A percentile compares a stretch with the other conserved stretches of the same genome.
phyloP scores from a whole-genome alignment of 2,329 filamentous ascomycete genomes.

The Aspergillus texensis region DNA sequence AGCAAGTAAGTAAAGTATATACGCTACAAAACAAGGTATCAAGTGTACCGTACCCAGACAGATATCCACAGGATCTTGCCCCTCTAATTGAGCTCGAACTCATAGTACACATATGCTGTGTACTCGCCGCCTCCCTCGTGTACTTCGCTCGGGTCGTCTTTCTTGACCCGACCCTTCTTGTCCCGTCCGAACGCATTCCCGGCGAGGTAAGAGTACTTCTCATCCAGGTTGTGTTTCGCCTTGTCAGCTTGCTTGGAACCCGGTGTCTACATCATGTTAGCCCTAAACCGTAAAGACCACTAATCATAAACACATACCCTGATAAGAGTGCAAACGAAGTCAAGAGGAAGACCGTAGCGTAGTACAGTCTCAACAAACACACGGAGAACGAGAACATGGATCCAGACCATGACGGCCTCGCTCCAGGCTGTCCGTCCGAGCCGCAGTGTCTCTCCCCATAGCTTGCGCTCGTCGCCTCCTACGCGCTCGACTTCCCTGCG shows the following conservation, averaged over 20 bases:
- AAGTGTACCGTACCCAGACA: slow-evolving; percentile 4
- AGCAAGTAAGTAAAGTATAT: slow-evolving; percentile 14
- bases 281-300: background rate
- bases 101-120: slow-evolving; percentile 95
- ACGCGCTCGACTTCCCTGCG: slow-evolving; percentile 81
- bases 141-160: slow-evolving; percentile 90
- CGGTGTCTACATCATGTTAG: slow-evolving; percentile 63
- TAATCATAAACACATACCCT: slow-evolving; percentile 62
- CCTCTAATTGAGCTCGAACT: slow-evolving; percentile 73
- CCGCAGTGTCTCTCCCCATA: slow-evolving; percentile 88
- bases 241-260: slow-evolving; percentile 76
- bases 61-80: slow-evolving; percentile 2
- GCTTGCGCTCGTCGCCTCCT: slow-evolving; percentile 81
- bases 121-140: slow-evolving; percentile 79
- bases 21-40: slow-evolving; percentile 21
- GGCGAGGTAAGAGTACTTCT: slow-evolving; percentile 85
- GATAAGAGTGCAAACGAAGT: slow-evolving; percentile 82
- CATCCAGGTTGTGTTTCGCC: slow-evolving; percentile 76
- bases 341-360: slow-evolving; percentile 86
- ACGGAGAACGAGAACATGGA: slow-evolving; percentile 84
- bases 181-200: slow-evolving; percentile 93
- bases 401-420: slow-evolving; percentile 94
- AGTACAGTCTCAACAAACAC: slow-evolving; percentile 99
- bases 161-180: slow-evolving; percentile 88
- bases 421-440: slow-evolving; percentile 91